Evolutionary conservation across 352 stramenopile species (phyloP), one percentile per base, ranked within the genome.

Genomic region (Blastocystis sp.): DNA sequence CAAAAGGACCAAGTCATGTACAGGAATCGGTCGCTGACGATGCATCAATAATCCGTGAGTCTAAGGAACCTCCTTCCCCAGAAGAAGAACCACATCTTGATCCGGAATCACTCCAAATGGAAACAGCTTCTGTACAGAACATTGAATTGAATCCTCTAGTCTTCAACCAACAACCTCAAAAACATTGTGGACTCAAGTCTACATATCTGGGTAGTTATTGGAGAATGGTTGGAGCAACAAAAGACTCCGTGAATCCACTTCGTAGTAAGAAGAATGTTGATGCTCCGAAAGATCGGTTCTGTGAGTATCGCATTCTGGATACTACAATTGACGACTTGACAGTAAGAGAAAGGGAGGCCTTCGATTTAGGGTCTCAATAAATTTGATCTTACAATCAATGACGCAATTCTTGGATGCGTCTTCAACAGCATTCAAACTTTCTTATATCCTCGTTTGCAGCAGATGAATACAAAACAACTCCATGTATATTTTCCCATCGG

Each of bases 381-480:
- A 1, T 24, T 53, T n/a, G 73, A 84, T 40, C 22, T 84, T 13
- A 84, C 73, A 22, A 27, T 84, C 19, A 84, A 84, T 44, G 73
- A 84, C 17, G 51, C 42, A 13, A 68, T 84, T 17, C 73, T 84
- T 30, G 73, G 73, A 0, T 48, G 48, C 33, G 24, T 84, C 19
- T 84, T 37, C 33, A 15, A 68, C 51, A 42, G 44, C 42, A 48
- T 84, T 2, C 11, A 54, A 1, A 68, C 42, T 37, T 84, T 69
- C 56, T 66, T 84, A 27, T 22, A 30, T 15, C 73, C 73, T 15
- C 73, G 44, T 24, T 68, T 66, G 33, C 48, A 62, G 13, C 73
- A 84, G n/a, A 53, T n/a, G 24, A 44, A 44, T 15, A 48, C 19
- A 9, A 84, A 68, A 17, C 35, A 22, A 11, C 27, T 84, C 17